phyloP scores from a whole-genome alignment of 495 filamentous ascomycete genomes.

The Antarctomyces pellizariae region DNA sequence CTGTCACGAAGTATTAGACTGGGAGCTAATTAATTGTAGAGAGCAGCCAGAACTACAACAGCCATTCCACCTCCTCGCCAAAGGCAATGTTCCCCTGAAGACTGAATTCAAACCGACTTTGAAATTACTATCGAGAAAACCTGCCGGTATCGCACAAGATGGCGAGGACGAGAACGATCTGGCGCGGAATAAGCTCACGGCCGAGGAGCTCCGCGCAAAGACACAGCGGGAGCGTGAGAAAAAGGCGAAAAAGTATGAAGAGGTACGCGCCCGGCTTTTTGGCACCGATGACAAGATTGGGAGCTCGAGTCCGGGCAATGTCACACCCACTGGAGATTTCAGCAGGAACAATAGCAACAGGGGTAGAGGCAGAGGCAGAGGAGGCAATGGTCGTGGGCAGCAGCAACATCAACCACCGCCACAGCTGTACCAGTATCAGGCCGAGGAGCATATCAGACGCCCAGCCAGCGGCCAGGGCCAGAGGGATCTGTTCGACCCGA shows the following conservation, averaged over 20 bases:
- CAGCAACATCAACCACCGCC: conserved; percentile 10
- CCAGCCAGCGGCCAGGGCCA: conserved; percentile 6
- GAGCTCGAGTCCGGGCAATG: conserved; percentile 32
- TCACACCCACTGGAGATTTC: conserved; percentile 28
- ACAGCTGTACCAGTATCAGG: conserved; percentile 10
- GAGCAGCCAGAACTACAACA: conserved; percentile 37
- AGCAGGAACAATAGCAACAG: conserved; percentile 11
- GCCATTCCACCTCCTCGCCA: conserved; percentile 51
- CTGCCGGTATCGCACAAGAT: conserved; percentile 36
- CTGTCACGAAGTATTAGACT: neutral
- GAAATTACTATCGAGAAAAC: conserved; percentile 66
- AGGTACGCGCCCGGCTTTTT: conserved; percentile 65
- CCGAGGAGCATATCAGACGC: conserved; percentile 1
- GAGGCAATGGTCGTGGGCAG: conserved; percentile 6
- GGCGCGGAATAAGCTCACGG: conserved; percentile 30
- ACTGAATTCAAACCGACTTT: conserved; percentile 66
- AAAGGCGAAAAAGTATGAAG: conserved; percentile 72
- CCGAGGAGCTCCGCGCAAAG: conserved; percentile 48
- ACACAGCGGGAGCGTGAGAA: conserved; percentile 60
- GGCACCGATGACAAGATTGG: conserved; percentile 30
- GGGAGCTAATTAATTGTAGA: conserved; percentile 9
- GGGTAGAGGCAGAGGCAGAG: conserved; percentile 8
- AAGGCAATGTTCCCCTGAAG: conserved; percentile 41
- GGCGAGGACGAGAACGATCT: conserved; percentile 40
- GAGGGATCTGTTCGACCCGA: conserved; percentile 41